Percentiles rank a stretch among this genome's conserved stretches.
Evolutionary conservation across 768 basidiomycete genomes (phyloP).

Genomic region (Leccinum longicurvipes): DNA sequence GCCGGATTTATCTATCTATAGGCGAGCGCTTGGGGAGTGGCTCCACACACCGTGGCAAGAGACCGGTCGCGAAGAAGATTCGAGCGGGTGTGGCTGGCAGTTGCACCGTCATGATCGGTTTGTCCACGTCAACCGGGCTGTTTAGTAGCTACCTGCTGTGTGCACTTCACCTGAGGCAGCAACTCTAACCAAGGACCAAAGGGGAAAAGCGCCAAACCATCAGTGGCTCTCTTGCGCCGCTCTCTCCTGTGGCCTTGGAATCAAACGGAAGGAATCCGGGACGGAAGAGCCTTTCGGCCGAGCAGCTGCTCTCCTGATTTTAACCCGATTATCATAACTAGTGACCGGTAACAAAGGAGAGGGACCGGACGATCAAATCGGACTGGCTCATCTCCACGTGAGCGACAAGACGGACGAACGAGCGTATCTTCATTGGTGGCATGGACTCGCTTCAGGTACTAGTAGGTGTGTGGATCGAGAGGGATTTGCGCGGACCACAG

Average conservation of each 20-base stretch:
- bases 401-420: neutral
- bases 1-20: neutral
- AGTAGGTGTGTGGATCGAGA: neutral
- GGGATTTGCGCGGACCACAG: neutral
- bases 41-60: neutral
- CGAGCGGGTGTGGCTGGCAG: neutral
- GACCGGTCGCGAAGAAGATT: neutral
- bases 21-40: neutral
- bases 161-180: neutral
- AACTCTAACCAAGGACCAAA: neutral
- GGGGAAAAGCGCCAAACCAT: neutral
- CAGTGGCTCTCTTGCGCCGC: neutral
- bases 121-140: neutral
- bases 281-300: neutral
- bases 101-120: neutral
- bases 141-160: neutral
- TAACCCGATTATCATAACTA: neutral
- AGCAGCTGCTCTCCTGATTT: neutral
- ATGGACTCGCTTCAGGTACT: constrained; percentile 10
- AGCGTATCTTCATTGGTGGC: neutral
- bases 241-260: neutral
- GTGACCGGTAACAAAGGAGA: neutral
- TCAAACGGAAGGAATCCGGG: neutral
- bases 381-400: neutral
- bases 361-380: neutral